Conservation (phyloP, 2,329 filamentous ascomycete genomes). For the Pseudogymnoascus pannorum region DNA sequence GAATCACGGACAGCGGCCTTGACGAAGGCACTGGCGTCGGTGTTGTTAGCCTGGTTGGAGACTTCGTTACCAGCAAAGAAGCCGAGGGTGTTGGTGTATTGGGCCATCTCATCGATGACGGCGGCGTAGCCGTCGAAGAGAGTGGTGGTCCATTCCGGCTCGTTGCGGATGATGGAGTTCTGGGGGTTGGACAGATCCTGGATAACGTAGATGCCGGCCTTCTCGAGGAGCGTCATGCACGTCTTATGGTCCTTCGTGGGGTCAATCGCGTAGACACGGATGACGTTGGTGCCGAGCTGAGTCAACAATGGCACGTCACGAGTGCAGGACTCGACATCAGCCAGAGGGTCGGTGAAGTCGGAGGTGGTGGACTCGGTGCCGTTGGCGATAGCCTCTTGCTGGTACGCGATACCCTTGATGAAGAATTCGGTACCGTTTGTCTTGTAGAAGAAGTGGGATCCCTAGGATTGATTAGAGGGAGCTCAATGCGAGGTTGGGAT, state of each 20-base stretch:
- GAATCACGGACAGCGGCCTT: constrained; percentile 96
- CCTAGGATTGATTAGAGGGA: constrained; percentile 17
- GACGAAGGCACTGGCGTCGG: constrained; percentile 82
- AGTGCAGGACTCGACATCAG: constrained; percentile 62
- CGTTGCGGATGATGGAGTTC: constrained; percentile 76
- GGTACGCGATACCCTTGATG: constrained; percentile 92
- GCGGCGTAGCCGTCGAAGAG: constrained; percentile 74
- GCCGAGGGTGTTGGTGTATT: constrained; percentile 87
- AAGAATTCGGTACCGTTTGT: constrained; percentile 67
- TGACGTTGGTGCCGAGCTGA: constrained; percentile 78
- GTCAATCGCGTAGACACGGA: constrained; percentile 92
- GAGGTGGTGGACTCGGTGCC: constrained; percentile 39
- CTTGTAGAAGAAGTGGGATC: constrained; percentile 40
- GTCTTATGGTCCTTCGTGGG: constrained; percentile 67
- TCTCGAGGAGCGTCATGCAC: constrained; percentile 78
- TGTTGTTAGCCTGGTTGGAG: constrained; percentile 83
- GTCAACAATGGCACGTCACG: constrained; percentile 79
- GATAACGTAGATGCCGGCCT: constrained; percentile 90
- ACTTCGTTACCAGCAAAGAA: constrained; percentile 99
- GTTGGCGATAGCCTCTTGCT: constrained; percentile 63
- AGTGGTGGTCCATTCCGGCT: constrained; percentile 69
- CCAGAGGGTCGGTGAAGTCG: constrained; percentile 75
- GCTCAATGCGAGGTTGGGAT: neutral
- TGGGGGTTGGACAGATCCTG: constrained; percentile 80
- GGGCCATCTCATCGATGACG: constrained; percentile 72